Base-by-base conservation (phyloP, 2,329 filamentous ascomycete genomes). In the Claviceps sp. region DNA sequence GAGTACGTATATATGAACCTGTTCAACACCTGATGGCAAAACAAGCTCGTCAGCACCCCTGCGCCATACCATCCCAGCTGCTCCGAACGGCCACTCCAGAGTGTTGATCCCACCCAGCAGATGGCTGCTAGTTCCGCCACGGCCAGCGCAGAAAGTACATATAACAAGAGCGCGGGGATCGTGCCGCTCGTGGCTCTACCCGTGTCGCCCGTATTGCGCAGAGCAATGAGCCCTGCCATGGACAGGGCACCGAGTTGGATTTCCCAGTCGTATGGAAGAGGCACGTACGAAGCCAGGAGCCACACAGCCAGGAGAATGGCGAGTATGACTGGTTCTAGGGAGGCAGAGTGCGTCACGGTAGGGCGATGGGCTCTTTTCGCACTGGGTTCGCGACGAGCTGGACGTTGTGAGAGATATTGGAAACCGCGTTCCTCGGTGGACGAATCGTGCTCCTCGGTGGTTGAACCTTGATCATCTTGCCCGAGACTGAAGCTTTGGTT, bases 401-500 rank as follows among this genome's bases (percentile, higher is more conserved):
- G 2, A 2, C 34, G 11, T 1, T 20, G 44, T 3, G 44, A 8
- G 11, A 3, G 9, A 45, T 9, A 6, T 42, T 44, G 20, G 14
- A 38, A 34, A 40, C 11, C 36, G 20, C 26, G 37, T 58, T 49
- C 16, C 29, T 45, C 17, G 47, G 42, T 13, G 22, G 16, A 3
- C 14, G 39, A 49, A 3, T 56, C 58, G 6, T 58, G 51, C 29
- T 34, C n/a, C 26, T 45, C 17, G 45, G 42, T 13, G 22, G 16
- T 4, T 17, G 39, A 49, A 3, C 55, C 58, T 9, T 58, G 50
- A 5, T 65, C 66, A 16, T 66, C 66, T 14, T 65, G 61, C 36
- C 63, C 64, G 5, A 76, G 54, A 13, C 59, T 69, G 52, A 77
- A 75, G 50, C 70, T 70, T 54, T 68, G 64, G 43, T 63, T 65